Conservation (phyloP, 495 filamentous ascomycete genomes). For the Penicillium tannophilum region DNA sequence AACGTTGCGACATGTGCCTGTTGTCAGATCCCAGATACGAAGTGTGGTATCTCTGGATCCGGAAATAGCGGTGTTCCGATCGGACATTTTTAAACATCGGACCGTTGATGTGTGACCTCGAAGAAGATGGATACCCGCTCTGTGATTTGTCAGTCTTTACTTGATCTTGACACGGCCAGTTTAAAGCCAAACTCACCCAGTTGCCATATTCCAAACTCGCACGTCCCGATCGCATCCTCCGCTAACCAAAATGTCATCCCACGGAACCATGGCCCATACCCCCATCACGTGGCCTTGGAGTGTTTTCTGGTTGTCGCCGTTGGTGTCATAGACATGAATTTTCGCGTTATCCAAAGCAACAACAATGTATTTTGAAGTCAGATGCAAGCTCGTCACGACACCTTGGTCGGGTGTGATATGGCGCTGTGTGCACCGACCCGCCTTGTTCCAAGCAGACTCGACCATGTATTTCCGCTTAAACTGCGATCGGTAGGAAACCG, state of each 20-base stretch:
- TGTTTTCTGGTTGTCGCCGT: conserved; percentile 84
- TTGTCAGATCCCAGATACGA: conserved; percentile 89
- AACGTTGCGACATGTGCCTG: conserved; percentile 86
- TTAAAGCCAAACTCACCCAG: conserved; percentile 65
- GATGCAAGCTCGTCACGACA: conserved; percentile 92
- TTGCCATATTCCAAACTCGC: conserved; percentile 94
- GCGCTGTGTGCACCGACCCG: conserved; percentile 72
- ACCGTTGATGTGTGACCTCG: conserved; percentile 96
- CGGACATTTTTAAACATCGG: conserved; percentile 96
- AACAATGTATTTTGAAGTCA: conserved; percentile 94
- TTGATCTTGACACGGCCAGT: not conserved
- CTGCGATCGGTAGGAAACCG: conserved; percentile 84
- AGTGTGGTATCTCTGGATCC: conserved; percentile 94
- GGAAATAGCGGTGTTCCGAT: conserved; percentile 89
- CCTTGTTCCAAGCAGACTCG: conserved; percentile 93
- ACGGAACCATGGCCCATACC: conserved; percentile 99
- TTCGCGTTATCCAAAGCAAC: conserved; percentile 97
- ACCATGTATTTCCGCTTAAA: conserved; percentile 98
- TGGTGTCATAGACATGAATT: conserved; percentile 95
- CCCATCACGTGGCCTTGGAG: conserved; percentile 97
- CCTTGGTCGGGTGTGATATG: conserved; percentile 95
- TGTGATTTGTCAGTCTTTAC: conserved; percentile 25
- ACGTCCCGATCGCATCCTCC: conserved; percentile 97
- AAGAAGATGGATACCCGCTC: conserved; percentile 76
- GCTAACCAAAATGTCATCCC: conserved; percentile 93